Conservation (phyloP, 202 grass and related monocot species). For the Cymbopogon flexuosus region DNA sequence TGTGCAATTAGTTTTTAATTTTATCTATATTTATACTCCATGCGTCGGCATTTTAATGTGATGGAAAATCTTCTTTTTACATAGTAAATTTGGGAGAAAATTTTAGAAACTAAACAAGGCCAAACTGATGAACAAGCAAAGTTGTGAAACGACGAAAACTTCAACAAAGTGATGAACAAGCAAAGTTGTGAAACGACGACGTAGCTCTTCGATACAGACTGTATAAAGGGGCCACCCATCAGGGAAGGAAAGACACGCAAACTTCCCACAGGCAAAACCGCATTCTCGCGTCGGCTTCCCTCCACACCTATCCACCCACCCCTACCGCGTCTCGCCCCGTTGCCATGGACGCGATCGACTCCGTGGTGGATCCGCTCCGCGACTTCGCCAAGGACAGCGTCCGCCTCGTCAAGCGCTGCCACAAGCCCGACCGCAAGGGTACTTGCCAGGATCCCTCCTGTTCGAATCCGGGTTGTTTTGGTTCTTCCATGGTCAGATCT, state of each 20-base stretch:
- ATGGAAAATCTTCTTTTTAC: no score
- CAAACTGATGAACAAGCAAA: background rate
- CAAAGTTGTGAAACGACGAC: background rate
- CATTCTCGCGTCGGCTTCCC: background rate
- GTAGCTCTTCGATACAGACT: background rate
- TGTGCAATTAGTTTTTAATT: no score
- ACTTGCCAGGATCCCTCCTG: background rate
- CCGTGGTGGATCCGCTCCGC: slow-evolving; percentile 76
- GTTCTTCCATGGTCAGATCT: slow-evolving; percentile 18
- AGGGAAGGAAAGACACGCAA: background rate
- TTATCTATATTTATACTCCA: no score
- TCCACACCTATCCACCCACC: background rate
- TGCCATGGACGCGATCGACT: slow-evolving; percentile 73
- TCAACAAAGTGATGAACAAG: no score
- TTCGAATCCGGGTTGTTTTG: background rate
- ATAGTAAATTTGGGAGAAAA: no score
- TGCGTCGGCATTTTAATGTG: no score
- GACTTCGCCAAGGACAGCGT: slow-evolving; percentile 88
- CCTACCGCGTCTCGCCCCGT: background rate
- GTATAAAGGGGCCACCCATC: background rate
- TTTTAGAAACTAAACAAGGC: no score
- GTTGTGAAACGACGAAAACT: no score
- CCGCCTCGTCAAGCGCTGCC: slow-evolving; percentile 91
- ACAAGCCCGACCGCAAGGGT: slow-evolving; percentile 91
- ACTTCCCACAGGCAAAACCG: background rate